These are phyloP conservation scores for Fusarium concolor DNA, from an alignment of 2,329 filamentous ascomycete genomes.

Conservation along the genomic window DNA sequence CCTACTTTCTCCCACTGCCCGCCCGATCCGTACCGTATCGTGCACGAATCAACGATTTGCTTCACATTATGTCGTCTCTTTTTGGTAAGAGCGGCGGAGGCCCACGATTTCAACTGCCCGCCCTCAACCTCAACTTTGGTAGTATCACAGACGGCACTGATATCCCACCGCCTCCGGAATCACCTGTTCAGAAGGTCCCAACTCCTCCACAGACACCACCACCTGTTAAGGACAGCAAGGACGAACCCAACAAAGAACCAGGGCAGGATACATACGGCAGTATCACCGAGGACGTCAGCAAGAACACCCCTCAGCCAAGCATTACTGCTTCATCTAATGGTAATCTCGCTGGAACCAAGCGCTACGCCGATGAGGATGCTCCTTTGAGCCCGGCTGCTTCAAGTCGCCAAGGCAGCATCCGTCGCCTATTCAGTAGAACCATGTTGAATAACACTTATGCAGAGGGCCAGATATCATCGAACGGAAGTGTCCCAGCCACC, in stretches of 20 bases:
- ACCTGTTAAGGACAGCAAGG: constrained; percentile 41
- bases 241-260: constrained; percentile 29
- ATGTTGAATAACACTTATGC: constrained; percentile 65
- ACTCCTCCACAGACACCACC: constrained; percentile 56
- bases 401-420: constrained; percentile 66
- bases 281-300: constrained; percentile 35
- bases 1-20: constrained; percentile 10
- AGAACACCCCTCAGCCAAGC: constrained; percentile 38
- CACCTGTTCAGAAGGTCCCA: constrained; percentile 62
- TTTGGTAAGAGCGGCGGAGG: constrained; percentile 45
- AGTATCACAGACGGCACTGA: constrained; percentile 70
- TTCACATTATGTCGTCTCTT: constrained; percentile 49
- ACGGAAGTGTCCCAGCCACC: constrained; percentile 50
- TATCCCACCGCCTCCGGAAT: constrained; percentile 69
- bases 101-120: constrained; percentile 67
- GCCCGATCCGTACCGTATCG: constrained; percentile 27
- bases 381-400: constrained; percentile 65
- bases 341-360: constrained; percentile 60
- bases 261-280: constrained; percentile 22
- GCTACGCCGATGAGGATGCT: constrained; percentile 62
- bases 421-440: constrained; percentile 67
- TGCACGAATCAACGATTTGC: constrained; percentile 24
- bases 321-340: constrained; percentile 54
- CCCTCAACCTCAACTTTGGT: constrained; percentile 68
- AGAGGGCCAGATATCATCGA: constrained; percentile 60